A percentile compares a stretch with the other conserved stretches of the same genome.
phyloP scores from a whole-genome alignment of 805 yeast species.

The Starmerella potacharoeniae region DNA sequence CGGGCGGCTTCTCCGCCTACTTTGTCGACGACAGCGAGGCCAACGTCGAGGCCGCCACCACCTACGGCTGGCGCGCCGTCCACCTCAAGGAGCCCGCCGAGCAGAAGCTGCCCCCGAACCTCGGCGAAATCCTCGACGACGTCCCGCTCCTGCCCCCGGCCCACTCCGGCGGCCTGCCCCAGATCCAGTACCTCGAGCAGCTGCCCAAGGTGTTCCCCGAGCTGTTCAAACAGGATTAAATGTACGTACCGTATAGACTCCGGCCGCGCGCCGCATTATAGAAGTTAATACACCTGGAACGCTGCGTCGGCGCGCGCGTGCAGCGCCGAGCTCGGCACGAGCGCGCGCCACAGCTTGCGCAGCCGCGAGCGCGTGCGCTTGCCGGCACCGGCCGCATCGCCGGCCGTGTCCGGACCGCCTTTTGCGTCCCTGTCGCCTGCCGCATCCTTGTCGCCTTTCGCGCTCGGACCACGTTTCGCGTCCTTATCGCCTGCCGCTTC shows the following conservation, averaged over 20 bases:
- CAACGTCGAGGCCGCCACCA: conserved; percentile 63
- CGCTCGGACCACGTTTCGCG: too few relatives aligned
- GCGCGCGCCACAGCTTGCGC: background rate
- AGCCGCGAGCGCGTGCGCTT: background rate
- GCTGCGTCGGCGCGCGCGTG: too few relatives aligned
- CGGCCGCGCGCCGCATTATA: background rate
- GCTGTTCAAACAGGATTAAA: conserved; percentile 29
- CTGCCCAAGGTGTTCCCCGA: conserved; percentile 43
- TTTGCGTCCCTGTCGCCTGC: too few relatives aligned
- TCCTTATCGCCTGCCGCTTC: too few relatives aligned
- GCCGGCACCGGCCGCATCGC: background rate
- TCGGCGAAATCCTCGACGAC: conserved; percentile 42
- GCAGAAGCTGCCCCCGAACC: conserved; percentile 35
- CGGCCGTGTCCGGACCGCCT: background rate
- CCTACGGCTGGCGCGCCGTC: conserved; percentile 60
- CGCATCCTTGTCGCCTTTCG: too few relatives aligned
- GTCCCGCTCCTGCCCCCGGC: conserved; percentile 41
- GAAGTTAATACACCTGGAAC: background rate
- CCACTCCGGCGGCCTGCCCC: conserved; percentile 32
- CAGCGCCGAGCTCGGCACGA: background rate
- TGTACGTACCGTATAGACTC: background rate
- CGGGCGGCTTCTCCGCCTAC: conserved; percentile 28
- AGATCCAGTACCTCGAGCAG: conserved; percentile 49
- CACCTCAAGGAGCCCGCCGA: conserved; percentile 62
- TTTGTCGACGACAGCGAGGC: conserved; percentile 81